Percentiles rank a stretch among this genome's conserved stretches.
Conservation (phyloP, 78 protist species). For the Dictyostelium intermedium region DNA sequence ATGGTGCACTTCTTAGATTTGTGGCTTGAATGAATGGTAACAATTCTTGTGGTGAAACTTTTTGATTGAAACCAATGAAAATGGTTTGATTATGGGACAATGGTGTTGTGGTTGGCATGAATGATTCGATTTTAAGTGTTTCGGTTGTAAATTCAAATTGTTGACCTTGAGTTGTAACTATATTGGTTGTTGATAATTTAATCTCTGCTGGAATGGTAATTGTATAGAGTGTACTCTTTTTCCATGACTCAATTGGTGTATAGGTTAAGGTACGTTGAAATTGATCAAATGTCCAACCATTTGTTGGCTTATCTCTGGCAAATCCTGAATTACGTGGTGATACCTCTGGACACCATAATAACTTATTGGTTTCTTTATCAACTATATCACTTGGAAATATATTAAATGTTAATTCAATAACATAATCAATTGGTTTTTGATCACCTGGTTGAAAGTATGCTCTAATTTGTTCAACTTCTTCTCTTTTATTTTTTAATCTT, state of each 20-base stretch:
- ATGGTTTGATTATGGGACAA: slow-evolving; percentile 35
- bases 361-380: background rate
- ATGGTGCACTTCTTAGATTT: background rate
- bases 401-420: slow-evolving; percentile 34
- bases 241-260: slow-evolving; percentile 68
- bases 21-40: background rate
- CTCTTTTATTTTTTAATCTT: slow-evolving; percentile 52
- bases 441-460: slow-evolving; percentile 13
- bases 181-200: background rate
- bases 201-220: slow-evolving; percentile 22
- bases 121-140: background rate
- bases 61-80: slow-evolving; percentile 52
- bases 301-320: slow-evolving; percentile 24
- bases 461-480: slow-evolving; percentile 20
- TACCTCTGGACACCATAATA: slow-evolving; percentile 63
- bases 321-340: slow-evolving; percentile 47
- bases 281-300: slow-evolving; percentile 46
- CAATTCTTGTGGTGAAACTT: slow-evolving; percentile 22
- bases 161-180: background rate
- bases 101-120: background rate
- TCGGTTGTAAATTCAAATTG: slow-evolving; percentile 30
- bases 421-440: slow-evolving; percentile 2
- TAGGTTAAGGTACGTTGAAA: background rate
- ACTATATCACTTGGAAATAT: slow-evolving; percentile 23
- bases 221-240: slow-evolving; percentile 5